phyloP scores from a whole-genome alignment of 2,329 filamentous ascomycete genomes.

The Cercospora sp. region DNA sequence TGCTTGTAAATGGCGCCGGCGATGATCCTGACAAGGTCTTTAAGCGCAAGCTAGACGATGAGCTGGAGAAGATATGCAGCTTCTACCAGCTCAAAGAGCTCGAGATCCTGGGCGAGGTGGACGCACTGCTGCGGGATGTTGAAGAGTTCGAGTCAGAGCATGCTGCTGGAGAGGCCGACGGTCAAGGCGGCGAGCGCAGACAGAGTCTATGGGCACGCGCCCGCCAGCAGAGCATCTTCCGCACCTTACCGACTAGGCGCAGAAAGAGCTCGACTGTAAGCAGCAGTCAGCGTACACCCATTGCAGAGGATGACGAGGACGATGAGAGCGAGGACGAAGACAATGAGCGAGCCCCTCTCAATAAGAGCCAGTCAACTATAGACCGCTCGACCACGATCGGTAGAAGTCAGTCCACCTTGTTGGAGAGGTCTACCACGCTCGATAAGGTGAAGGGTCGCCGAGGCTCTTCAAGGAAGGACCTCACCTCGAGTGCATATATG shows the following conservation, averaged over 20 bases:
- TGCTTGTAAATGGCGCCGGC: constrained; percentile 59
- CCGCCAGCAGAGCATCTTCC: constrained; percentile 53
- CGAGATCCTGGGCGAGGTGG: constrained; percentile 80
- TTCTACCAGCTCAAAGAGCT: constrained; percentile 90
- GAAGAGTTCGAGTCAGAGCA: constrained; percentile 64
- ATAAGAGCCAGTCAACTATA: constrained; percentile 37
- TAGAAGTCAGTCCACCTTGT: not conserved
- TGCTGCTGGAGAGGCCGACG: constrained; percentile 33
- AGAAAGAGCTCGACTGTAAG: constrained; percentile 46
- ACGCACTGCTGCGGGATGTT: constrained; percentile 73
- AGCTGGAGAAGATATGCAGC: constrained; percentile 88
- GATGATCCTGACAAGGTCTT: constrained; percentile 80
- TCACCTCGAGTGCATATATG: constrained; percentile 23
- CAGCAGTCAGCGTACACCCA: constrained; percentile 43
- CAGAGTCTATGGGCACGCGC: constrained; percentile 38
- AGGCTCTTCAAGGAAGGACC: constrained; percentile 25
- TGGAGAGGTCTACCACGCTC: constrained; percentile 27
- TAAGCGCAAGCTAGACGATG: constrained; percentile 74
- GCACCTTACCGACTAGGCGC: constrained; percentile 46
- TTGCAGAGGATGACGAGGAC: constrained; percentile 56
- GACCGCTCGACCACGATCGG: constrained; percentile 26
- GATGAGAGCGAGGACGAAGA: constrained; percentile 58
- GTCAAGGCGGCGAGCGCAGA: constrained; percentile 33
- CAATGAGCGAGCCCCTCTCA: constrained; percentile 48
- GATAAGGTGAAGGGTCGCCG: constrained; percentile 24